Base-by-base conservation (phyloP, 1,139 yeast species). In the Yamadazyma spencermartinsiae region DNA sequence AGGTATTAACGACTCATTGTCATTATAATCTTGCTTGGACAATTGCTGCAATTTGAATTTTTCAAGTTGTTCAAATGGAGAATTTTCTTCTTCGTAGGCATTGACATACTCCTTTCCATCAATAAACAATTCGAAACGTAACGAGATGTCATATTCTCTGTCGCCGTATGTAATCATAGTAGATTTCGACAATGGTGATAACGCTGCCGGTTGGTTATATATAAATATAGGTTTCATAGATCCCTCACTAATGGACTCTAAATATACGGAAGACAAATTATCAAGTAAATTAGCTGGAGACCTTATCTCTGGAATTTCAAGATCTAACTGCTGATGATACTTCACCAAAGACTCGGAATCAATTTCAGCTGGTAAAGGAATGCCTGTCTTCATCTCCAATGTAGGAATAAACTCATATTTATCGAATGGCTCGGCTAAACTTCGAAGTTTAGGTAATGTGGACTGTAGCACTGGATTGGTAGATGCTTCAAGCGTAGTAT, bases 11-110 rank as follows among this genome's bases (percentile, higher is more conserved):
- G 80, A 63, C 44, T 87, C 96, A 2, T 64, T 60, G 51, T 87
- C 95, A 9, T 67, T 58, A 44, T 60, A 72, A 12, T 72, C 68
- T 3, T 60, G 61, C 39, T 76, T 76, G 28, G 74, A 65, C 4
- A 43, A 42, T 38, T 75, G 77, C 51, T 89, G 96, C 3, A 56
- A 49, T 38, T 61, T 46, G 54, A 89, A 86, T 52, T 88, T 88
- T 2, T 42, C 42, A 3, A 62, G 55, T 56, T 92, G 98, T 30
- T 66, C 69, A 37, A 69, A 71, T 0, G 98, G 98, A 32, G 84
- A 79, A 58, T 94, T 94, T 56, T 92, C 98, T 61, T 94, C 99
- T 52, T 92, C 98, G 56, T 94, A 94, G 0, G 98, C 96, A 59
- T 94, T 94, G 28, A 84, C 86, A 49, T 83, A 84, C 59, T 94